Conservation (phyloP, 106 monocot species). For the Agapanthus africanus region DNA sequence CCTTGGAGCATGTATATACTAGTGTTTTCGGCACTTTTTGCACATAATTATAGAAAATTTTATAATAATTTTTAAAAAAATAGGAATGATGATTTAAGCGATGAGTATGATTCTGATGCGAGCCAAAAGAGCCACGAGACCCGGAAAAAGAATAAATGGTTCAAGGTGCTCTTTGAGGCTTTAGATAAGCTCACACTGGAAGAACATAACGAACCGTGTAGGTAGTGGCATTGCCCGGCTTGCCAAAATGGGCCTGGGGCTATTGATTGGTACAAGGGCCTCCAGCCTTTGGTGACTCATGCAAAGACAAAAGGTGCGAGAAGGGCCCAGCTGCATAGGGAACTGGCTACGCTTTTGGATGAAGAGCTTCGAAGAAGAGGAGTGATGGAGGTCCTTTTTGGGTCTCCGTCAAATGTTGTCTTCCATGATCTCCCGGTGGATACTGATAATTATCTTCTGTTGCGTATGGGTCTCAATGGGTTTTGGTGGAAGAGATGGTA, state of each 20-base stretch:
- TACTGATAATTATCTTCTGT: too few species aligned
- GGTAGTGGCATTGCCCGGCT: slow-evolving; percentile 90
- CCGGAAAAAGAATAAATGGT: slow-evolving; percentile 70
- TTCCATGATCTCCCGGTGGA: too few species aligned
- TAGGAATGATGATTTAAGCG: slow-evolving; percentile 49
- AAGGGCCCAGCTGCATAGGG: slow-evolving; percentile 67
- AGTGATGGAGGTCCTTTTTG: too few species aligned
- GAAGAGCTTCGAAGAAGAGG: slow-evolving; percentile 74
- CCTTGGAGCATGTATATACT: too few species aligned
- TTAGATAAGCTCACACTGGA: slow-evolving; percentile 46
- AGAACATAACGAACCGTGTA: slow-evolving; percentile 48
- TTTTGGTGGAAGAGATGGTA: too few species aligned
- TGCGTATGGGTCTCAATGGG: too few species aligned
- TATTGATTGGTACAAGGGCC: slow-evolving; percentile 83
- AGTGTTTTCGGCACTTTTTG: too few species aligned
- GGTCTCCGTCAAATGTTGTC: too few species aligned
- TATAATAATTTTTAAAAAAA: too few species aligned
- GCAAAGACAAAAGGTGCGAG: slow-evolving; percentile 67
- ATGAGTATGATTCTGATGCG: slow-evolving; percentile 74
- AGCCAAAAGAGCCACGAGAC: slow-evolving; percentile 66
- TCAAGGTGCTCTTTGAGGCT: slow-evolving; percentile 52
- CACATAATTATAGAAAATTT: too few species aligned
- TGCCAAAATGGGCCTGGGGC: slow-evolving; percentile 81
- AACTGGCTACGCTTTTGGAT: slow-evolving; percentile 62
- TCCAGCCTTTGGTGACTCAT: slow-evolving; percentile 71